Conservation (phyloP, 2,329 filamentous ascomycete species). For the Hyphodiscus sp. region DNA sequence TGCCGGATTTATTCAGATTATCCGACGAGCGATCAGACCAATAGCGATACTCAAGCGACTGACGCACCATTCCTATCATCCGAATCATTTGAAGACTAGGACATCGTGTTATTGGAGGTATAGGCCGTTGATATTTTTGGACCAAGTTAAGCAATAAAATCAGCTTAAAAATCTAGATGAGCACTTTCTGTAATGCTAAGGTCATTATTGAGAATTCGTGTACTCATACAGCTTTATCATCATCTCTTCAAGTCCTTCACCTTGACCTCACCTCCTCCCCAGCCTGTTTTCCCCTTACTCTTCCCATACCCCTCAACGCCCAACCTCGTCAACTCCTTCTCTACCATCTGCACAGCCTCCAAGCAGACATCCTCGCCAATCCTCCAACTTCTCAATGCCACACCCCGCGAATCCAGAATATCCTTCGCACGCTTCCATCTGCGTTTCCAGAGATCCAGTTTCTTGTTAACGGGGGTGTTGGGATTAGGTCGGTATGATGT, state of each 20-base stretch:
- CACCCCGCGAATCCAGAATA: constrained; percentile 55
- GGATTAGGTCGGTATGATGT: constrained; percentile 10
- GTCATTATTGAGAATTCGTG: neutral
- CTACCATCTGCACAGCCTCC: constrained; percentile 60
- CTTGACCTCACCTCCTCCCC: constrained; percentile 28
- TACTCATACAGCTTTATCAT: constrained; percentile 5
- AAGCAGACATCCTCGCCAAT: constrained; percentile 62
- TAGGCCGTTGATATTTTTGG: too few relatives aligned
- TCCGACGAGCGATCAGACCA: too few relatives aligned
- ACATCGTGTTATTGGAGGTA: too few relatives aligned
- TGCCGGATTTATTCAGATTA: too few relatives aligned
- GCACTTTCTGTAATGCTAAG: too few relatives aligned
- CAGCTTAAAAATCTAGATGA: too few relatives aligned
- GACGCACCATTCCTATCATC: too few relatives aligned
- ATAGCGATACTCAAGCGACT: too few relatives aligned
- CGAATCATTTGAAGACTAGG: too few relatives aligned
- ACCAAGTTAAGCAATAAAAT: too few relatives aligned
- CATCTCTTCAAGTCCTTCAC: constrained; percentile 28
- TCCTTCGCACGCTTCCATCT: constrained; percentile 60
- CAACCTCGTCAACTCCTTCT: constrained; percentile 44
- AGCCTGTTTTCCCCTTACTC: constrained; percentile 24
- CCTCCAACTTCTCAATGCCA: constrained; percentile 67
- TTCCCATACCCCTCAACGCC: constrained; percentile 29
- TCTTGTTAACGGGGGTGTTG: constrained; percentile 47
- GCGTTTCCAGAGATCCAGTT: constrained; percentile 65